Percentiles rank a stretch among this genome's conserved stretches.
These are phyloP conservation scores for Botrytis pseudocinerea DNA, from an alignment of 2,329 filamentous ascomycete genomes.

Conservation along the genomic window DNA sequence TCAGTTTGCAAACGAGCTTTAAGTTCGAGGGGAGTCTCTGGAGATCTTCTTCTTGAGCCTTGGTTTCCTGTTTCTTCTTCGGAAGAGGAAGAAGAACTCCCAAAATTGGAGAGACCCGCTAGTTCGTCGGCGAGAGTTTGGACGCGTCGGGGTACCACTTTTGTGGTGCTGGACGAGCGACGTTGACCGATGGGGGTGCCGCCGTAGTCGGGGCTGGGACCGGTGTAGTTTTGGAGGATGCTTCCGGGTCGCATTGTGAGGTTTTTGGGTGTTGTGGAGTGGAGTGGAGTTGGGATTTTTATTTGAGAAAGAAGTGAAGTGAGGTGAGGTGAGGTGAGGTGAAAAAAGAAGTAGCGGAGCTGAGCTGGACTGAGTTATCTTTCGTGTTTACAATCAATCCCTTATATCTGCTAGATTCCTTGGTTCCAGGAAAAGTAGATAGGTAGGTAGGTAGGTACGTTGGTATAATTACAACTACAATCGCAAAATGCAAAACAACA, in stretches of 20 bases:
- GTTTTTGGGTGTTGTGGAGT: background rate
- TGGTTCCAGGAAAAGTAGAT: too few species aligned
- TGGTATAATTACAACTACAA: too few species aligned
- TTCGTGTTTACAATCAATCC: too few species aligned
- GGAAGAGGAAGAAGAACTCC: background rate
- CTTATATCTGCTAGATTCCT: too few species aligned
- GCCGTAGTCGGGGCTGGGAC: background rate
- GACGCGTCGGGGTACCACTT: background rate
- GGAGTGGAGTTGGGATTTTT: too few species aligned
- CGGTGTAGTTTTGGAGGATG: background rate
- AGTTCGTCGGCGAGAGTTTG: background rate
- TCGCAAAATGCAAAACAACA: too few species aligned
- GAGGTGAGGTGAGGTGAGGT: too few species aligned
- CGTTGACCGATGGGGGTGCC: fast-evolving
- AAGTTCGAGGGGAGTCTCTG: too few species aligned
- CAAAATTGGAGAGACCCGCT: fast-evolving
- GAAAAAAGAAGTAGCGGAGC: background rate
- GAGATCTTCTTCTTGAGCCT: background rate
- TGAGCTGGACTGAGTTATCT: too few species aligned
- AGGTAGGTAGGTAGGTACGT: too few species aligned
- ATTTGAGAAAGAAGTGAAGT: too few species aligned
- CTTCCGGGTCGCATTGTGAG: background rate
- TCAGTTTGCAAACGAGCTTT: background rate
- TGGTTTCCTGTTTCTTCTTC: background rate
- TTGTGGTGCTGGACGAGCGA: background rate